A percentile compares a stretch with the other conserved stretches of the same genome.
These are phyloP conservation scores for Aspergillus glaucus DNA, from an alignment of 2,329 filamentous ascomycete genomes.

Conservation along the genomic window DNA sequence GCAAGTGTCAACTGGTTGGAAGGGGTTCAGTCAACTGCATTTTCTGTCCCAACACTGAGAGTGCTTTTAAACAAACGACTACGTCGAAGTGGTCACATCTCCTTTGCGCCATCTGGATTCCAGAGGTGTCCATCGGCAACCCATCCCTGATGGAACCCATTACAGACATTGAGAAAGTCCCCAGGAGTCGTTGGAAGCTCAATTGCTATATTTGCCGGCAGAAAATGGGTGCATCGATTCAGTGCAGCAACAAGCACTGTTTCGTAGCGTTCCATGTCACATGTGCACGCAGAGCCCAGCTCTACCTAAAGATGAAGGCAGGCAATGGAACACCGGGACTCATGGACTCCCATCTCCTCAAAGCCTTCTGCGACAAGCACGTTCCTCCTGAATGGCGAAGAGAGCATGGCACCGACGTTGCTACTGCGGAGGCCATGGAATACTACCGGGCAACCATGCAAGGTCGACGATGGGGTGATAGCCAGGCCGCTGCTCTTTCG, in stretches of 20 bases:
- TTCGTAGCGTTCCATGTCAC: conserved; percentile 97
- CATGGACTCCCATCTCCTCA: conserved; percentile 74
- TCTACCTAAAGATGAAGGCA: conserved; percentile 96
- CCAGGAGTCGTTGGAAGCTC: conserved; percentile 87
- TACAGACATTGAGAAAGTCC: conserved; percentile 96
- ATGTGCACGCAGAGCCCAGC: conserved; percentile 76
- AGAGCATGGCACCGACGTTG: conserved; percentile 74
- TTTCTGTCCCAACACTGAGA: conserved; percentile 95
- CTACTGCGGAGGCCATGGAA: conserved; percentile 74
- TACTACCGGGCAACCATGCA: conserved; percentile 89
- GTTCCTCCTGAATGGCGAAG: conserved; percentile 82
- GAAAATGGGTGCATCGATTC: conserved; percentile 96
- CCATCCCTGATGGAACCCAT: conserved; percentile 97
- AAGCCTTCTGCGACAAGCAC: conserved; percentile 94
- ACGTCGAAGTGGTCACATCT: conserved; percentile 95
- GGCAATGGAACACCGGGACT: conserved; percentile 71
- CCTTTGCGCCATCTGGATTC: conserved; percentile 97
- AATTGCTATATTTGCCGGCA: conserved; percentile 96
- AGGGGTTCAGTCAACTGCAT: conserved; percentile 91
- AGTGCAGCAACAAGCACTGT: conserved; percentile 95
- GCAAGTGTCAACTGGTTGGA: conserved; percentile 93
- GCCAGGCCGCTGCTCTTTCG: conserved; percentile 72
- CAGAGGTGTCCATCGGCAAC: conserved; percentile 91
- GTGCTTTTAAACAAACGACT: conserved; percentile 97
- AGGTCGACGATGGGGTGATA: conserved; percentile 86